Conservation (phyloP, 805 yeast genomes). For the Starmerella asiatica region DNA sequence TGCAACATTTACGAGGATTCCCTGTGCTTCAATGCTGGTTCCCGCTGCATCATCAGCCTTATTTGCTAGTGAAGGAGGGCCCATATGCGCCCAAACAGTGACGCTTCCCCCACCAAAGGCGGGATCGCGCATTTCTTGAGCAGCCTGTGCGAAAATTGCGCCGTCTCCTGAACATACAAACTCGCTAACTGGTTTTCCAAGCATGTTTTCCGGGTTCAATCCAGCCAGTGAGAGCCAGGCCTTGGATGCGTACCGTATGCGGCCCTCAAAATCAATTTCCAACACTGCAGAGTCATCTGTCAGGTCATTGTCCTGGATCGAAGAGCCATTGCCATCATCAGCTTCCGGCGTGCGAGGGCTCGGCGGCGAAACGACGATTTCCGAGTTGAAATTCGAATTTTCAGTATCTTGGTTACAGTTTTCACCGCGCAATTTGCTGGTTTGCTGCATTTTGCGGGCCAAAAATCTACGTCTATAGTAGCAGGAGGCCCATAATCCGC, state of each 20-base stretch:
- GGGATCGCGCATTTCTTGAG: constrained; percentile 25
- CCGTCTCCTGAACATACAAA: constrained; percentile 20
- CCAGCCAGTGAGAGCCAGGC: constrained; percentile 53
- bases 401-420: background rate
- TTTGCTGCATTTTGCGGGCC: too few species aligned
- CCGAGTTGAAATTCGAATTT: background rate
- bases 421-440: too few species aligned
- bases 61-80: background rate
- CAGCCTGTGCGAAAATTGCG: constrained; percentile 24
- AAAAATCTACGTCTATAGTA: too few species aligned
- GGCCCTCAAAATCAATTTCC: constrained; percentile 71
- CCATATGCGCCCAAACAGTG: constrained; percentile 15
- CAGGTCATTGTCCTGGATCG: background rate
- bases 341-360: background rate
- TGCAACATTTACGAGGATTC: constrained; percentile 51
- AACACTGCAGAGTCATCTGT: constrained; percentile 37
- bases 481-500: too few species aligned
- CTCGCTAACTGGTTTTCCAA: constrained; percentile 20
- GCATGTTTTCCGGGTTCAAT: constrained; percentile 28
- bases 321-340: background rate
- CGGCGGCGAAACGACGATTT: background rate
- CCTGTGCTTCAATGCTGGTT: constrained; percentile 74
- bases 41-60: constrained; percentile 1
- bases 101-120: constrained; percentile 15
- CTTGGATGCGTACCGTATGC: constrained; percentile 56